Percentiles rank a stretch among this genome's conserved stretches.
Evolutionary conservation across 2,329 filamentous ascomycete genomes (phyloP).

Genomic region (Lachnellula willkommii): DNA sequence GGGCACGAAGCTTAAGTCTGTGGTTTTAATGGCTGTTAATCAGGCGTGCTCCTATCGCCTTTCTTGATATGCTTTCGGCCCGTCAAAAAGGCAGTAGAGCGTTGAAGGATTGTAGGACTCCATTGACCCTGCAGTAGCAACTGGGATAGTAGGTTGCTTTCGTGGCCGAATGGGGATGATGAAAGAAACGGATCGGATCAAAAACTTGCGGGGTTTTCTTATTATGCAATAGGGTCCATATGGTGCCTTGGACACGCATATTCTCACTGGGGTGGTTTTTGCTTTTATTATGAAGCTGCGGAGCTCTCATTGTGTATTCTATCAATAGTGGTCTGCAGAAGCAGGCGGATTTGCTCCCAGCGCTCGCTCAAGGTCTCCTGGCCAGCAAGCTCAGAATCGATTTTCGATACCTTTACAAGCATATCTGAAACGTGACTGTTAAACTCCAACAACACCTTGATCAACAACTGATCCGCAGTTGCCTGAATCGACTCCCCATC

Average conservation of each 20-base stretch:
- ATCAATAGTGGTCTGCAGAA: conserved; percentile 15
- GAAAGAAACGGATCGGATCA: not conserved
- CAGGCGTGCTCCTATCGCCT: not conserved
- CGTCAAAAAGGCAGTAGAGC: not conserved
- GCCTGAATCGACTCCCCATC: not conserved
- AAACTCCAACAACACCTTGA: not conserved
- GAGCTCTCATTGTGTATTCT: conserved; percentile 13
- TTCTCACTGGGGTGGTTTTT: not conserved
- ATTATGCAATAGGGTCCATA: not conserved
- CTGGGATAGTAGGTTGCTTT: not conserved
- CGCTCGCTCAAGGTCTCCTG: conserved; percentile 19
- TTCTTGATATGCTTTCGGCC: not conserved
- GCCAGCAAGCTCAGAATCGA: conserved; percentile 13
- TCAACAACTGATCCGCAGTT: not conserved
- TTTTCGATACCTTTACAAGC: not conserved
- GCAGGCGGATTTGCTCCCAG: conserved; percentile 22
- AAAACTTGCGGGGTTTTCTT: not conserved
- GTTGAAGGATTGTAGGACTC: too few relatives aligned
- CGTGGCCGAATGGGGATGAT: not conserved
- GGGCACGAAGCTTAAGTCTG: conserved; percentile 20
- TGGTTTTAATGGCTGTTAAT: conserved; percentile 13
- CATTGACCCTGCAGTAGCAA: not conserved
- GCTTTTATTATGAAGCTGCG: not conserved
- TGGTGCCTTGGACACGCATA: not conserved
- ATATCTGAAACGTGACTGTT: not conserved